These are phyloP conservation scores for Aotearoamyces nothofagi DNA, from an alignment of 2,329 filamentous ascomycete species.

Conservation along the genomic window DNA sequence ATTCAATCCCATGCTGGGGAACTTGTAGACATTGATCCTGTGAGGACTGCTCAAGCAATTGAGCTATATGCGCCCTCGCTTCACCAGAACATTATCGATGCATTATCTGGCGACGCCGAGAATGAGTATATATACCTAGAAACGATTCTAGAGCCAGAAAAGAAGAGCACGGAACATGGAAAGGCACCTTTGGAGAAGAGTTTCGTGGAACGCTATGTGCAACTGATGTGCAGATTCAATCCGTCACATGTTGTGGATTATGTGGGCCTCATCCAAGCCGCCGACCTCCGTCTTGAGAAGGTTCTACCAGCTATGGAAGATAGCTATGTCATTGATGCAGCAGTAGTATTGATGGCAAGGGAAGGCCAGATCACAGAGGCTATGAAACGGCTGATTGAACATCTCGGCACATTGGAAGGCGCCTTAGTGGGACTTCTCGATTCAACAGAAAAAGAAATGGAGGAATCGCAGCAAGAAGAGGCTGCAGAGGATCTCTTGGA, in stretches of 20 bases:
- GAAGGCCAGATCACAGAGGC: conserved; percentile 73
- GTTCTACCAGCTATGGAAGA: conserved; percentile 80
- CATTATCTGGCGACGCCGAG: conserved; percentile 35
- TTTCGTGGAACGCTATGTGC: conserved; percentile 73
- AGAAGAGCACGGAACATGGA: conserved; percentile 20
- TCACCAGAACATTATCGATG: conserved; percentile 36
- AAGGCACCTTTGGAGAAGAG: conserved; percentile 31
- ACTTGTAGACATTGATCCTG: conserved; percentile 40
- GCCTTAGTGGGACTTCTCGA: conserved; percentile 60
- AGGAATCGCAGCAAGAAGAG: conserved; percentile 39
- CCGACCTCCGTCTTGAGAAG: conserved; percentile 63
- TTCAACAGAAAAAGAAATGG: conserved; percentile 39
- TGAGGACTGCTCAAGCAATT: conserved; percentile 38
- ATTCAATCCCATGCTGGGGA: conserved; percentile 40
- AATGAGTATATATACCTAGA: conserved; percentile 50
- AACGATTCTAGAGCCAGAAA: conserved; percentile 53
- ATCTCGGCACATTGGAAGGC: conserved; percentile 65
- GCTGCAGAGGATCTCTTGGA: conserved; percentile 60
- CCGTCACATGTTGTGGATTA: conserved; percentile 74
- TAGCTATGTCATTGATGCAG: conserved; percentile 81
- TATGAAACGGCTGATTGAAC: conserved; percentile 71
- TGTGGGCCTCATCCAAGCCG: conserved; percentile 58
- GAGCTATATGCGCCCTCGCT: conserved; percentile 38
- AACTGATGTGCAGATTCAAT: conserved; percentile 80
- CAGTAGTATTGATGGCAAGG: conserved; percentile 76